Evolutionary conservation across 495 filamentous ascomycete species (phyloP).

Genomic region (Aspergillus nidulans): DNA sequence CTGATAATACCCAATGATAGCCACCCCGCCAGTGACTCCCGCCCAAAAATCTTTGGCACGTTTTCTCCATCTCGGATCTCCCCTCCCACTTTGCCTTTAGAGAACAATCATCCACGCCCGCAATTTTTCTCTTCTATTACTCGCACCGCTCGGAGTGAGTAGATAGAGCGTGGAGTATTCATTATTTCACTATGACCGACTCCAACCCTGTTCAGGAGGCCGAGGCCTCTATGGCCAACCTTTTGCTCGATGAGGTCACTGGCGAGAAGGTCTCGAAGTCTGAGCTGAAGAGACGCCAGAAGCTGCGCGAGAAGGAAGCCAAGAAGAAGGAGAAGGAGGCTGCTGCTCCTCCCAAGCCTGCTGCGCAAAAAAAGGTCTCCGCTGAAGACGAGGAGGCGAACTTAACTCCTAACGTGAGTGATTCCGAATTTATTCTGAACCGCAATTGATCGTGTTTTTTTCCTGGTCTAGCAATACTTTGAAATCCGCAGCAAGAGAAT

Average conservation of each 20-base stretch:
- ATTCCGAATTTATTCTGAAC: neutral
- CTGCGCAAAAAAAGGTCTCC: conserved; percentile 60
- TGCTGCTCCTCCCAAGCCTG: conserved; percentile 59
- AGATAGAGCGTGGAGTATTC: neutral
- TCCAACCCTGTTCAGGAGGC: conserved; percentile 50
- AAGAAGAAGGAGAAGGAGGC: conserved; percentile 86
- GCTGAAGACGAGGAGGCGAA: conserved; percentile 68
- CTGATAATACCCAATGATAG: conserved; percentile 29
- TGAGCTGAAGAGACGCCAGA: conserved; percentile 93
- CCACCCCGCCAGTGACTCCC: conserved; percentile 23
- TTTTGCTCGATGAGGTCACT: conserved; percentile 78
- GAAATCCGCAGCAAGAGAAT: conserved; percentile 85
- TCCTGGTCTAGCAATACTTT: conserved; percentile 75
- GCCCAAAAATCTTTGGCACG: conserved; percentile 38
- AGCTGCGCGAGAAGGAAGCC: conserved; percentile 78
- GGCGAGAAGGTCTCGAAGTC: conserved; percentile 83
- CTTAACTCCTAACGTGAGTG: conserved; percentile 81
- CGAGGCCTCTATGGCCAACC: conserved; percentile 62
- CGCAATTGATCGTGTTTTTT: conserved; percentile 13
- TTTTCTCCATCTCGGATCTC: conserved; percentile 28
- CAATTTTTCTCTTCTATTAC: neutral
- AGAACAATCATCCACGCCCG: conserved; percentile 13
- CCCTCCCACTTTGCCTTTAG: conserved; percentile 11
- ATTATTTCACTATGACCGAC: conserved; percentile 39
- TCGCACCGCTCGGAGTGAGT: conserved; percentile 1